These are phyloP conservation scores for Saturnispora kantuleensis DNA, from an alignment of 805 yeast species.

Conservation along the genomic window DNA sequence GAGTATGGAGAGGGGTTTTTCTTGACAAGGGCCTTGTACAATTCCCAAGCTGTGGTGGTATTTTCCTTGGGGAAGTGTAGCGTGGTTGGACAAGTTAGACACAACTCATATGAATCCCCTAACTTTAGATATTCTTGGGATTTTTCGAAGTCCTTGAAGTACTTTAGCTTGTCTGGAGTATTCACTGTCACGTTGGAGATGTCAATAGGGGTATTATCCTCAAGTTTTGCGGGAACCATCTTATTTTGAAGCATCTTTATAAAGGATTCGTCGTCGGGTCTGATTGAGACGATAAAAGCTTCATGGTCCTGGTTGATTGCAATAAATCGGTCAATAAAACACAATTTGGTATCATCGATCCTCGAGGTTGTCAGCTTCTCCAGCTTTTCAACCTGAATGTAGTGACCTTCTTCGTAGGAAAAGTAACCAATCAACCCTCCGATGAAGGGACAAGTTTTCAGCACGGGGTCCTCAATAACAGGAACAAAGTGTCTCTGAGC, in stretches of 20 bases:
- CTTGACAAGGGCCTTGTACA: constrained; percentile 60
- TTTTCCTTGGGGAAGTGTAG: constrained; percentile 37
- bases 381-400: constrained; percentile 27
- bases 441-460: constrained; percentile 55
- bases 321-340: constrained; percentile 58
- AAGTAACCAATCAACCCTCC: constrained; percentile 90
- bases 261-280: constrained; percentile 32
- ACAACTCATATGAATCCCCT: constrained; percentile 92
- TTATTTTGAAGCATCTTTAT: constrained; percentile 4
- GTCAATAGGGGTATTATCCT: background rate
- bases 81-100: constrained; percentile 70
- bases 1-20: constrained; percentile 92
- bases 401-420: constrained; percentile 80
- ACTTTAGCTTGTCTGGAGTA: constrained; percentile 44
- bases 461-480: constrained; percentile 16
- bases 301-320: constrained; percentile 39
- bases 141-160: constrained; percentile 42
- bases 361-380: constrained; percentile 29
- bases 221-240: background rate
- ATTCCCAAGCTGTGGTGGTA: constrained; percentile 55
- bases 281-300: constrained; percentile 45
- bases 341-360: constrained; percentile 68
- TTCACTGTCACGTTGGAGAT: constrained; percentile 23
- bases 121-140: constrained; percentile 61
- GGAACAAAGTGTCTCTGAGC: constrained; percentile 25